Base-by-base conservation (phyloP, 176 grass and related monocot species). In the Carex pumila region DNA sequence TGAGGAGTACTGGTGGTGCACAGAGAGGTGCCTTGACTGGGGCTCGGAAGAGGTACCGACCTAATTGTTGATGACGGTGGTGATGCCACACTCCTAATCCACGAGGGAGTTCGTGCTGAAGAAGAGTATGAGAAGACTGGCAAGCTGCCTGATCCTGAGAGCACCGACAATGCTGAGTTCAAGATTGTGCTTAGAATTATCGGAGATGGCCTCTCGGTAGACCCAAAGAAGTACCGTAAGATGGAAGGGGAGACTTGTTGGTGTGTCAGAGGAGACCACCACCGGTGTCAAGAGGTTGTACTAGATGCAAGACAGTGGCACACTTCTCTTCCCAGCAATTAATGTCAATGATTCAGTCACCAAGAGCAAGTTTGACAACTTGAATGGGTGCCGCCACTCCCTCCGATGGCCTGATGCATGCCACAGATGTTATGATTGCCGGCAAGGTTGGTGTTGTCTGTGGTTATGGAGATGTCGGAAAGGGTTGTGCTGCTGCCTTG, bases 1-100 rank as follows among this genome's bases (percentile, higher is more conserved):
- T 65, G 22, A 83, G 81, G 96, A 99, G 89, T 99, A 99, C 93
- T 99, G 96, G 96, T 99, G 96, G 96, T 99, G 96, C 91, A 95
- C 93, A 61, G 96, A 99, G 91, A 88, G 93, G 12, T 92, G 93
- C 90, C 93, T 99, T 49, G 93, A 99, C 83, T 99, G 91, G 96
- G 96, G 96, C 58, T 64, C 9, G 12, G 86, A 17, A 1, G 93
- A 6, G 96, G 93, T 4, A 93, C 96, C 4, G 91, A 98, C 83
- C 96, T 98, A 89, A 93, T 98, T 80, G 92, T 98, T 79, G 95
- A 98, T 29, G 95, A 95, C 12, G 95, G 95, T 0, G 96, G 96
- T 1, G 93, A 99, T 36, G 96, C 96, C 30, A 99, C 96, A 2
- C 83, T 93, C 60, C 89, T 95, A 83, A 95, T 99, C 88, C 96